A percentile compares a stretch with the other conserved stretches of the same genome.
These are phyloP conservation scores for Fraxinus nigra DNA, from an alignment of 305 asterid genomes.

Conservation along the genomic window DNA sequence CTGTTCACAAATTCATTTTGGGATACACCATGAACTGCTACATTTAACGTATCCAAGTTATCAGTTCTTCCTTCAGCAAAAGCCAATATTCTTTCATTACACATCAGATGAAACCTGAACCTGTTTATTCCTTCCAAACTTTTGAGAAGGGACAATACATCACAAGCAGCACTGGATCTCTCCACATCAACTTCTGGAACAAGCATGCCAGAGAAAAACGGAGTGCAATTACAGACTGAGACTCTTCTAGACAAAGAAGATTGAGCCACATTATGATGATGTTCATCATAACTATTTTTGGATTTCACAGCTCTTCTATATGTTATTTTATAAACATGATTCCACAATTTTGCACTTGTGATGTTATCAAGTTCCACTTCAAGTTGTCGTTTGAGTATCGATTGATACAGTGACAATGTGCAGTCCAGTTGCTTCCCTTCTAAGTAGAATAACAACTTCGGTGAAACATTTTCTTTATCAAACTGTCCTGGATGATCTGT, in stretches of 20 bases:
- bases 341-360: conserved; percentile 61
- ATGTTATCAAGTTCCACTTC: conserved; percentile 46
- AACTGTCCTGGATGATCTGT: conserved; percentile 34
- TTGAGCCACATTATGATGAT: conserved; percentile 28
- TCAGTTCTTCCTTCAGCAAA: conserved; percentile 57
- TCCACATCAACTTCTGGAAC: conserved; percentile 42
- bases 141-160: conserved; percentile 68
- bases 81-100: conserved; percentile 46
- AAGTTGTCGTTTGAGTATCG: conserved; percentile 52
- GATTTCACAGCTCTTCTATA: conserved; percentile 44
- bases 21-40: conserved; percentile 40
- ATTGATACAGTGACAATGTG: conserved; percentile 66
- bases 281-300: conserved; percentile 28
- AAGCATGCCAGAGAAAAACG: conserved; percentile 43
- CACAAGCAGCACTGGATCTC: conserved; percentile 56
- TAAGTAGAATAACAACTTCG: conserved; percentile 55
- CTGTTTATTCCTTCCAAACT: conserved; percentile 75
- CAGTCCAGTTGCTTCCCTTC: conserved; percentile 64
- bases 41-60: conserved; percentile 43
- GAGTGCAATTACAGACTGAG: conserved; percentile 32
- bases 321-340: conserved; percentile 54
- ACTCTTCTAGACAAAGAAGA: conserved; percentile 36
- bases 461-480: conserved; percentile 40
- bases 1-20: conserved; percentile 72
- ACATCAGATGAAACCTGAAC: conserved; percentile 60